Base-by-base conservation (phyloP, 2,329 filamentous ascomycete genomes). In the Diaporthe aspalathi region DNA sequence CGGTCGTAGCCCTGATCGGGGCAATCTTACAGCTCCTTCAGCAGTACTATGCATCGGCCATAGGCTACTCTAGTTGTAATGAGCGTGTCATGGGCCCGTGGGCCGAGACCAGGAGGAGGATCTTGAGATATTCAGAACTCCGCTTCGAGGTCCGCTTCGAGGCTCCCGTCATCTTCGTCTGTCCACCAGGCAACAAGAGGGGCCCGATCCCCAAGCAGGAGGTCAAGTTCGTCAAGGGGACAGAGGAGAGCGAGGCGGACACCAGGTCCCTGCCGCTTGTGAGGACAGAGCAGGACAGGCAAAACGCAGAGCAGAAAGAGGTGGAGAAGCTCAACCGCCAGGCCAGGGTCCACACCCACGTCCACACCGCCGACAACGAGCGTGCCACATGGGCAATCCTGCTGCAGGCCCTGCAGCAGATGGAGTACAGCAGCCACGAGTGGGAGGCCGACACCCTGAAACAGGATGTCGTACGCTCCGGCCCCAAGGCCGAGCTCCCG, bases 301-400 rank as follows among this genome's bases (percentile, higher is more conserved):
- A 68, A 9, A 71, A 45, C 40, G 67, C 69, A 9, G 56, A 67
- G 8, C 32, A 67, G 43, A 56, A 68, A 27, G 72, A 76, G 32
- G 74, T 71, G 11, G 60, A 45, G 49, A 60, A 69, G 29, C 38
- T 20, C n/a, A 38, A 45, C 54, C 72, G 49, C n/a, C 27, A 67
- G 66, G 68, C 66, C 9, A 80, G 80, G 74, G 74, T 81, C 72
- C 76, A 79, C 65, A 81, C 67, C 16, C 45, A 45, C 20, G 71
- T 89, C 0, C 86, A 87, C 73, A 89, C 87, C 2, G 85, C 87
- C 7, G 86, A 89, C 74, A 88, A 88, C 68, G 87, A 89, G 75
- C 79, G 83, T n/a, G 85, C 85, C 3, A 87, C 87, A 1, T 89
- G 87, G 87, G 80, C 86, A 5, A 81, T 81, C 8, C 77, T 89